Conservation (phyloP, 768 basidiomycete genomes). For the Psilocybe azurescens region DNA sequence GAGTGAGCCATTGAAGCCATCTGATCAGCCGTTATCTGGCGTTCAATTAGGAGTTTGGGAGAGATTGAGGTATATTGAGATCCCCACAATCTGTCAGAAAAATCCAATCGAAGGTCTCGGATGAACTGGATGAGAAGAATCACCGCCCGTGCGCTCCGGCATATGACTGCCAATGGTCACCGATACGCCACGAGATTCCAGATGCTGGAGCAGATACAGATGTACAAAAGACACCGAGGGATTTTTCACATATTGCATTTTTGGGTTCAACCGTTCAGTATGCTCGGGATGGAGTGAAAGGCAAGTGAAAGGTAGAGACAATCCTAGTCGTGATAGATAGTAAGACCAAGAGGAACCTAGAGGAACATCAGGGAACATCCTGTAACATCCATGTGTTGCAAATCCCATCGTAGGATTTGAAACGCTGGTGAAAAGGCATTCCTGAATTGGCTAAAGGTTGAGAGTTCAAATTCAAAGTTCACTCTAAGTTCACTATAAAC, state of each 20-base stretch:
- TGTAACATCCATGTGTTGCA: too few relatives aligned
- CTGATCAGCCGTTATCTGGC: not conserved
- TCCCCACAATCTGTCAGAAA: constrained; percentile 17
- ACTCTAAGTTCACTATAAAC: too few relatives aligned
- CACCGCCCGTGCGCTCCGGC: not conserved
- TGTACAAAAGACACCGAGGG: not conserved
- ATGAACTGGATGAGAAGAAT: not conserved
- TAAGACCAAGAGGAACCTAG: too few relatives aligned
- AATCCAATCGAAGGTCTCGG: constrained; percentile 18
- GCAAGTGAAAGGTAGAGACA: too few relatives aligned
- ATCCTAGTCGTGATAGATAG: too few relatives aligned
- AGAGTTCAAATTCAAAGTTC: too few relatives aligned
- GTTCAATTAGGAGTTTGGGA: not conserved
- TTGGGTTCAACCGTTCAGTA: not conserved
- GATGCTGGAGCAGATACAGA: not conserved
- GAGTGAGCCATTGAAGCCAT: not conserved
- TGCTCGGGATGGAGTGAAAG: not conserved
- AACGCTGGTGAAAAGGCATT: too few relatives aligned
- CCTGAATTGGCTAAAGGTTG: too few relatives aligned
- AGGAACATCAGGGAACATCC: too few relatives aligned
- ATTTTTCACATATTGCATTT: not conserved
- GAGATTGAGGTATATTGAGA: not conserved
- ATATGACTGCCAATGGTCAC: not conserved
- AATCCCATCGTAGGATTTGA: too few relatives aligned
- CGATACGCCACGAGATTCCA: constrained; percentile 5